phyloP scores from a whole-genome alignment of 2,329 filamentous ascomycete species.

The Xylaria polymorpha region DNA sequence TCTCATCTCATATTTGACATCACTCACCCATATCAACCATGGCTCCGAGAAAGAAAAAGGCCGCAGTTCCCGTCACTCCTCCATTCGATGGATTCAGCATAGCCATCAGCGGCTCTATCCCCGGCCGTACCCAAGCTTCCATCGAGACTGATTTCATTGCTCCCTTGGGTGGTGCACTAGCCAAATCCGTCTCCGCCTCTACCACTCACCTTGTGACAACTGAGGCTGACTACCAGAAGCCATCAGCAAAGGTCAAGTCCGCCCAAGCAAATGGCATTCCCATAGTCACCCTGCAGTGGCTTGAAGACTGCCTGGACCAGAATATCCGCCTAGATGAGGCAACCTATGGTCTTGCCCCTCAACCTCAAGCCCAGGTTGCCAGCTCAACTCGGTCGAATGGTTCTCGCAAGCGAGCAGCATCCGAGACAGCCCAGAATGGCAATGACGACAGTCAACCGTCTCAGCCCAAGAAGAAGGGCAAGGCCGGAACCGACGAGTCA shows the following conservation, averaged over 20 bases:
- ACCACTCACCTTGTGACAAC: constrained; percentile 70
- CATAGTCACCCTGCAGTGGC: constrained; percentile 71
- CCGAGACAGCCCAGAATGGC: constrained; percentile 38
- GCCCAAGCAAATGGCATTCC: constrained; percentile 60
- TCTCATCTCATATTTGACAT: not conserved
- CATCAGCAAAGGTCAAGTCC: constrained; percentile 63
- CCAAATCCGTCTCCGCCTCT: constrained; percentile 59
- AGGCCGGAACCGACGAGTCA: constrained; percentile 41
- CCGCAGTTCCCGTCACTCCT: constrained; percentile 37
- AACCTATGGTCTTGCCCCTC: constrained; percentile 44
- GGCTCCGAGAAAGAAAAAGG: constrained; percentile 41
- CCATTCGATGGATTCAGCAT: constrained; percentile 63
- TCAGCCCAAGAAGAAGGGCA: constrained; percentile 51
- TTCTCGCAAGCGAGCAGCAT: constrained; percentile 43
- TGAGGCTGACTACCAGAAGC: constrained; percentile 62
- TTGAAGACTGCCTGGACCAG: constrained; percentile 64
- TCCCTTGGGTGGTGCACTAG: constrained; percentile 61
- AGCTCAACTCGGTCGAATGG: constrained; percentile 28
- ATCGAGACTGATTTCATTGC: constrained; percentile 59
- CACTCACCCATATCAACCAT: constrained; percentile 31
- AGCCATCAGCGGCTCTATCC: constrained; percentile 70
- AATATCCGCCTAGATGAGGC: constrained; percentile 54
- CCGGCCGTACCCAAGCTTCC: constrained; percentile 61
- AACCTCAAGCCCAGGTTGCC: constrained; percentile 25
- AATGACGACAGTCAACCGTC: constrained; percentile 40